These are phyloP conservation scores for Tillandsia leiboldiana DNA, from an alignment of 176 grass and related monocot genomes.

Conservation along the genomic window DNA sequence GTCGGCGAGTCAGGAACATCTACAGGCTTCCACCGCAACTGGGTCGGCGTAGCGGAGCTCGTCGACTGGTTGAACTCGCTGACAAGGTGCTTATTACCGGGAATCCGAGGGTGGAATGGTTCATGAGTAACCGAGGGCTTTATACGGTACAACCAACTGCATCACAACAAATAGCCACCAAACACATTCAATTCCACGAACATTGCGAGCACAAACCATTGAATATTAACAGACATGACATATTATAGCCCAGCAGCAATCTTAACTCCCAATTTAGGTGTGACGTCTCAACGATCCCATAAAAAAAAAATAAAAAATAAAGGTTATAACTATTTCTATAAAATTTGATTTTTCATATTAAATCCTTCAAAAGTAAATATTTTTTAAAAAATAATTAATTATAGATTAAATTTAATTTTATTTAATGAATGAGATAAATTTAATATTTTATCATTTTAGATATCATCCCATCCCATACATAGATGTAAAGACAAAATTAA, in stretches of 20 bases:
- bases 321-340: too few relatives aligned
- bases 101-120: constrained; percentile 61
- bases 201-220: neutral
- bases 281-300: too few relatives aligned
- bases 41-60: constrained; percentile 65
- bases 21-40: constrained; percentile 67
- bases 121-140: constrained; percentile 98
- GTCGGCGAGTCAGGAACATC: constrained; percentile 33
- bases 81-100: constrained; percentile 44
- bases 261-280: neutral
- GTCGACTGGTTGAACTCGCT: constrained; percentile 57
- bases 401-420: too few relatives aligned
- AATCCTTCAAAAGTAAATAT: too few relatives aligned
- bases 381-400: too few relatives aligned
- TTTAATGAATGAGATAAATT: too few relatives aligned
- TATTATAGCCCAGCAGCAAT: neutral
- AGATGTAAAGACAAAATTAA: too few relatives aligned
- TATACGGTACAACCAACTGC: constrained; percentile 88
- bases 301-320: too few relatives aligned
- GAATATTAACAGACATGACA: neutral
- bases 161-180: neutral
- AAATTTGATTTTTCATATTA: too few relatives aligned
- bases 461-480: too few relatives aligned
- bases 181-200: neutral
- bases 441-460: too few relatives aligned